Evolutionary conservation across 176 grass and related monocot genomes (phyloP).

Genomic region (Triticum timopheevii): DNA sequence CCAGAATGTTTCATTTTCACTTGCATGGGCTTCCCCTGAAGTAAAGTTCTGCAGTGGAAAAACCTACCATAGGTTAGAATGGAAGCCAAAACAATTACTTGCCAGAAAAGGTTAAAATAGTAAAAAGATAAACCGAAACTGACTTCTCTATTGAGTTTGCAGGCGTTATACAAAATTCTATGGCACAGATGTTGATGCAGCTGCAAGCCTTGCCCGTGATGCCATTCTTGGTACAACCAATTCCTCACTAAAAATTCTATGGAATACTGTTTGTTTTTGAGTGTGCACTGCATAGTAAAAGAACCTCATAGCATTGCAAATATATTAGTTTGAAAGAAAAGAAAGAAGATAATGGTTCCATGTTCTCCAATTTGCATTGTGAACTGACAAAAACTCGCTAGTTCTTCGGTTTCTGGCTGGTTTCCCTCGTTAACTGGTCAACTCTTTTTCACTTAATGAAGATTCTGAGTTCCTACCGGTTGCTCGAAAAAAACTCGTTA

Average conservation of each 20-base stretch:
- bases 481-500: background rate
- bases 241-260: background rate
- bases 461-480: background rate
- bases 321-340: background rate
- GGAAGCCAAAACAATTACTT: background rate
- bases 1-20: conserved; percentile 76
- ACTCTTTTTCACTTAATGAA: background rate
- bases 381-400: background rate
- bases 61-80: conserved; percentile 80
- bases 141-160: conserved; percentile 19
- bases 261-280: conserved; percentile 8
- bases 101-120: conserved; percentile 4
- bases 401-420: background rate
- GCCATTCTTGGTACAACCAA: conserved; percentile 67
- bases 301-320: background rate
- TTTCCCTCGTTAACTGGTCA: background rate
- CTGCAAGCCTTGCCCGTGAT: conserved; percentile 75
- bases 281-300: conserved; percentile 6
- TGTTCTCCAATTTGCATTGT: conserved; percentile 6
- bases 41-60: conserved; percentile 94
- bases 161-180: conserved; percentile 97
- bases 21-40: conserved; percentile 97
- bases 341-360: background rate
- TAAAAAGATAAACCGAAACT: conserved; percentile 12
- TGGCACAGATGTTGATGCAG: conserved; percentile 79